Conservation (phyloP, 2,329 filamentous ascomycete species). For the Triangularia setosa region DNA sequence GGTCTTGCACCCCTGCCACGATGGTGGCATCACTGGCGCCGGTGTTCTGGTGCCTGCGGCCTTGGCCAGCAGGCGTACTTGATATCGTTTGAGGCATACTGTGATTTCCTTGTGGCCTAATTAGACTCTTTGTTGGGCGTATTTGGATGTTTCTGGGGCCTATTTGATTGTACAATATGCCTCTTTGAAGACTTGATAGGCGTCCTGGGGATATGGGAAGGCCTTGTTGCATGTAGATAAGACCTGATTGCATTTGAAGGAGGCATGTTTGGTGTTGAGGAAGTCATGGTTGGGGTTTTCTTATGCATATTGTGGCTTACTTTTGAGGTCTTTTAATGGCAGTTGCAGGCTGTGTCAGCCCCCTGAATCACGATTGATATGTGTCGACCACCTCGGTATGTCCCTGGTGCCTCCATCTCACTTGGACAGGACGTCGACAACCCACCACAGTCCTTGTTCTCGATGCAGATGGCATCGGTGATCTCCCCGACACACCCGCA, state of each 20-base stretch:
- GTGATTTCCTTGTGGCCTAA: neutral
- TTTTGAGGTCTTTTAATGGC: neutral
- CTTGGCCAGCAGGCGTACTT: slow-evolving; percentile 29
- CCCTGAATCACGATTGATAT: neutral
- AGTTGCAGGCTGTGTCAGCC: neutral
- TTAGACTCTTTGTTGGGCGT: neutral
- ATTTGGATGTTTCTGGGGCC: neutral
- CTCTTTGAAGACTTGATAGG: neutral
- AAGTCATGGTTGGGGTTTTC: neutral
- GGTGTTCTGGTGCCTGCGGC: slow-evolving; percentile 54
- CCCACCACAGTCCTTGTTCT: too few species aligned
- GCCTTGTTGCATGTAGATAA: neutral
- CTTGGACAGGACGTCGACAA: too few species aligned
- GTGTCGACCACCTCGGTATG: neutral
- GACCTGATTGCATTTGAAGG: neutral
- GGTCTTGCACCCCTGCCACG: slow-evolving; percentile 53
- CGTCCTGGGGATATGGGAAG: neutral
- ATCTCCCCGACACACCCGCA: too few species aligned
- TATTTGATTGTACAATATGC: neutral
- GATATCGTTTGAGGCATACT: neutral
- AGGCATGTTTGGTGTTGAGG: neutral
- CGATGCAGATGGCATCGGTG: too few species aligned
- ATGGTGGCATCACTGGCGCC: slow-evolving; percentile 59
- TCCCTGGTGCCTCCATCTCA: too few species aligned
- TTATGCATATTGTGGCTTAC: neutral